phyloP scores from a whole-genome alignment of 441 rosid genomes.

The Flueggea neowawraea region DNA sequence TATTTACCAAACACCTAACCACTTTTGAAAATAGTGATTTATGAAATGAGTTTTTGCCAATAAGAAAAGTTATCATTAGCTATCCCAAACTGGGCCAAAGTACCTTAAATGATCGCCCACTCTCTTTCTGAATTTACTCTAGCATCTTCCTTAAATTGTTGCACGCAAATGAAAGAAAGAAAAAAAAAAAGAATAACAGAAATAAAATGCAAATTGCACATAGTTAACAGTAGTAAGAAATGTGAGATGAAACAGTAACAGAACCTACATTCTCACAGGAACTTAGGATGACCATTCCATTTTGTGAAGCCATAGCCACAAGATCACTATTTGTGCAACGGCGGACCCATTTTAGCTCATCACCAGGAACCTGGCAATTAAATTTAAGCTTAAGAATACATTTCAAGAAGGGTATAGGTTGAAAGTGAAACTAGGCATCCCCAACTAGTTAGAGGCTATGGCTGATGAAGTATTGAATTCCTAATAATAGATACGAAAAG shows the following conservation, averaged over 20 bases:
- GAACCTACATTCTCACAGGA: constrained; percentile 72
- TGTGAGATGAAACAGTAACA: background rate
- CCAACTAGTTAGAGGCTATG: background rate
- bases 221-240: background rate
- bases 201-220: too few relatives aligned
- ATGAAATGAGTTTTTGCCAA: too few relatives aligned
- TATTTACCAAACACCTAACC: too few relatives aligned
- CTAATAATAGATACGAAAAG: constrained; percentile 1
- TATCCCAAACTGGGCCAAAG: too few relatives aligned
- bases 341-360: constrained; percentile 96
- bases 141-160: too few relatives aligned
- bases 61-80: too few relatives aligned
- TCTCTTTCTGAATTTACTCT: too few relatives aligned
- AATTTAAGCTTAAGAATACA: constrained; percentile 8
- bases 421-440: background rate
- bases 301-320: constrained; percentile 96
- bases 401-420: background rate
- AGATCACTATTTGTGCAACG: constrained; percentile 88
- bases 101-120: too few relatives aligned
- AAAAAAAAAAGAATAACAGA: too few relatives aligned
- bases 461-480: background rate
- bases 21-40: too few relatives aligned
- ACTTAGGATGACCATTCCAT: constrained; percentile 90
- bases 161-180: too few relatives aligned
- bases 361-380: constrained; percentile 78